Evolutionary conservation across 2,329 filamentous ascomycete genomes (phyloP), one percentile per base, ranked within the genome.

Genomic region (Fusarium albosuccineum): DNA sequence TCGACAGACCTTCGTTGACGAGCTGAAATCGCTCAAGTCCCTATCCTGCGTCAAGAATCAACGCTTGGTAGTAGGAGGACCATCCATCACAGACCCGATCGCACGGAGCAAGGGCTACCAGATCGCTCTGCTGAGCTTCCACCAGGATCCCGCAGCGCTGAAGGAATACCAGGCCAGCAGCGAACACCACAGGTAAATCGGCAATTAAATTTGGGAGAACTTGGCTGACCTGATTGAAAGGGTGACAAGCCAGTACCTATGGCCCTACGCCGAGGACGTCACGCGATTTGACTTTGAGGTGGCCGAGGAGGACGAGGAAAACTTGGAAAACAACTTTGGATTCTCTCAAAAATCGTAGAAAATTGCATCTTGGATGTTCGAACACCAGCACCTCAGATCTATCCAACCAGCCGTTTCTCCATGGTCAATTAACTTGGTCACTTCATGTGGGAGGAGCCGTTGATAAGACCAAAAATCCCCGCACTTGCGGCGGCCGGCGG

Each of bases 241-340:
- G 51, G 83, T 87, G 0, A 87, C 85, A 0, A 81, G 78, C 30
- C 81, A 78, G 4, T 83, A 82, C 51, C 74, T 87, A 8, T 85
- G 82, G 74, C 85, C 85, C 0, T 87, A 79, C 66, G 83, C 82
- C 16, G 84, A 87, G 51, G 84, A 87, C 57, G 73, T 87, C 1
- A 78, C 79, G 14, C 76, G 85, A 16, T 87, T 86, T 67, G 85
- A 87, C 65, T 87, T 87, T 64, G 84, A 87, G 55, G 81, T 85
- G 22, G 79, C 80, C 4, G 61, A 72, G 9, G 78, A 78, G 42
- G 80, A 82, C 60, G 77, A 81, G 59, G 54, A 66, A 40, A 56
- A 72, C 37, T 72, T 71, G 58, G 58, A 70, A 14, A 64, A 30
- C 26, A 56, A 33, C 10, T 70, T 69, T 11, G 53, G 67, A 0